Evolutionary conservation across 176 grass and related monocot genomes (phyloP).

Genomic region (Oryza rufipogon): DNA sequence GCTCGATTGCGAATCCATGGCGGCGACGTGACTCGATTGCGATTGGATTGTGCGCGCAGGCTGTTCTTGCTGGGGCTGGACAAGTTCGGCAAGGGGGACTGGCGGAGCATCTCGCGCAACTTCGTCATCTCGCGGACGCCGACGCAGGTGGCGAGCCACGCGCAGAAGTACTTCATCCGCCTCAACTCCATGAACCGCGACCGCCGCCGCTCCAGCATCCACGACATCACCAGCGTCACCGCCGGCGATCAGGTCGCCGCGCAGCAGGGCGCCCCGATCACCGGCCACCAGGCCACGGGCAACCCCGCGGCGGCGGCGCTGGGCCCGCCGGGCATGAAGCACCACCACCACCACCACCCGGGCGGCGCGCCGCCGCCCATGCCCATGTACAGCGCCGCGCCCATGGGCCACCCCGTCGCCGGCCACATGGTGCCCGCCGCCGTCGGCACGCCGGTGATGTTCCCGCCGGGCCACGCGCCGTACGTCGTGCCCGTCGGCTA

Average conservation of each 20-base stretch:
- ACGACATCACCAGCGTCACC: slow-evolving; percentile 87
- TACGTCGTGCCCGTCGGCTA: slow-evolving; percentile 87
- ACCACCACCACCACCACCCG: slow-evolving; percentile 17
- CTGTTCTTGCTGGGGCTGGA: slow-evolving; percentile 89
- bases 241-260: slow-evolving; percentile 46
- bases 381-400: slow-evolving; percentile 66
- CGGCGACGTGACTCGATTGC: not conserved
- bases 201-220: slow-evolving; percentile 90
- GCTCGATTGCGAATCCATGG: not conserved
- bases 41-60: slow-evolving; percentile 27
- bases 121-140: slow-evolving; percentile 94
- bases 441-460: slow-evolving; percentile 87
- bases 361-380: slow-evolving; percentile 40
- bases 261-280: slow-evolving; percentile 44
- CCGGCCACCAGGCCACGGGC: slow-evolving; percentile 49
- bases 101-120: slow-evolving; percentile 98
- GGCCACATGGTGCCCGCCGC: slow-evolving; percentile 70
- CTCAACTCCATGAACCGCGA: slow-evolving; percentile 92
- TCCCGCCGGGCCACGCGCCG: slow-evolving; percentile 77
- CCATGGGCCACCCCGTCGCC: slow-evolving; percentile 74
- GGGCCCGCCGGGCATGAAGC: slow-evolving; percentile 46
- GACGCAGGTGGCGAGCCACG: slow-evolving; percentile 96
- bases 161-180: slow-evolving; percentile 98
- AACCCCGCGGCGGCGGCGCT: not conserved
- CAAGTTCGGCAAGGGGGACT: slow-evolving; percentile 97